phyloP scores from a whole-genome alignment of 1,284 basidiomycete species.

The Waitea zeae region DNA sequence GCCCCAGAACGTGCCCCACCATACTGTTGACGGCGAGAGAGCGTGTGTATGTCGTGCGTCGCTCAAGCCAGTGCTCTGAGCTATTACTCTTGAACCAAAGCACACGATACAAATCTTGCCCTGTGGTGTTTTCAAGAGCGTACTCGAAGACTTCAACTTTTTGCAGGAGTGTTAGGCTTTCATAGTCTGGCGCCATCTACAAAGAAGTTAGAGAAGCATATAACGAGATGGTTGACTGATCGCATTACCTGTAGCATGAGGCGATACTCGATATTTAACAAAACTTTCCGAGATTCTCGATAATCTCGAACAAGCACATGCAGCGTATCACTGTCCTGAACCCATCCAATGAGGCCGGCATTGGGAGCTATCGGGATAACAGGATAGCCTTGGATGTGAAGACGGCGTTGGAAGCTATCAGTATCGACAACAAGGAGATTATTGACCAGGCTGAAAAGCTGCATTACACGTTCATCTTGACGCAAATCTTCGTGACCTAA shows the following conservation, averaged over 20 bases:
- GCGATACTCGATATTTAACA: slow-evolving; percentile 96
- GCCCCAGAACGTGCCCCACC: slow-evolving; percentile 93
- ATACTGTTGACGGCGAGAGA: slow-evolving; percentile 93
- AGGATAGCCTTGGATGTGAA: slow-evolving; percentile 88
- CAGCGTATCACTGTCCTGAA: slow-evolving; percentile 94
- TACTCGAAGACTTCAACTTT: slow-evolving; percentile 99
- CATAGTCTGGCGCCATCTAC: slow-evolving; percentile 99
- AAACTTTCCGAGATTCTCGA: slow-evolving; percentile 86
- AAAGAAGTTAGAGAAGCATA: neutral
- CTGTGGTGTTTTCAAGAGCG: slow-evolving; percentile 95
- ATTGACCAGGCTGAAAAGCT: slow-evolving; percentile 95
- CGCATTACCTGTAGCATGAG: slow-evolving; percentile 80
- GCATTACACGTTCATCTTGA: slow-evolving; percentile 99
- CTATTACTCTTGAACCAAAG: slow-evolving; percentile 92
- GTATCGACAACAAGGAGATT: slow-evolving; percentile 88
- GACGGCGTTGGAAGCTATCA: slow-evolving; percentile 88
- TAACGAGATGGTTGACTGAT: neutral
- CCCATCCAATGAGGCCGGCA: slow-evolving; percentile 91
- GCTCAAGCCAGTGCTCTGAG: slow-evolving; percentile 97
- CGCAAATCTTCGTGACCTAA: slow-evolving; percentile 95
- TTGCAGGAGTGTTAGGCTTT: slow-evolving; percentile 85
- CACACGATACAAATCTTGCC: slow-evolving; percentile 97
- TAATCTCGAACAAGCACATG: slow-evolving; percentile 96
- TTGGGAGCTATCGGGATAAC: slow-evolving; percentile 95
- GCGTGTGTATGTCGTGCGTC: slow-evolving; percentile 91